Percentiles rank a stretch among this genome's conserved stretches.
phyloP scores from a whole-genome alignment of 371 early-diverging fungal genomes.

The Actinomortierella ambigua region DNA sequence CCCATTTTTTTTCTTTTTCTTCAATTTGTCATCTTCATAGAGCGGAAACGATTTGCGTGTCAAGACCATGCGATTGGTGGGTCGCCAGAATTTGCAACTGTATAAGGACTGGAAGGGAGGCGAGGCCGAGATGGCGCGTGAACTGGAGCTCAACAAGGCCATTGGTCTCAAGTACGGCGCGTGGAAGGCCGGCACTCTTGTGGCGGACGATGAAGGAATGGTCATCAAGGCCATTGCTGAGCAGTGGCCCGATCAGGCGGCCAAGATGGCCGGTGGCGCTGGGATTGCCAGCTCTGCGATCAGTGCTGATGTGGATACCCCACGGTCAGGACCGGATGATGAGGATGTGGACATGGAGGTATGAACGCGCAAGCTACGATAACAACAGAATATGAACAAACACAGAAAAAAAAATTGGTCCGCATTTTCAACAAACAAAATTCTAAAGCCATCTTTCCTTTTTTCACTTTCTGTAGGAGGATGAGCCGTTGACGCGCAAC shows the following conservation, averaged over 20 bases:
- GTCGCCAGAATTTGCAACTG: conserved; percentile 87
- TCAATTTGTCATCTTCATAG: conserved; percentile 37
- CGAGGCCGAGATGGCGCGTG: conserved; percentile 68
- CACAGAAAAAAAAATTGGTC: too few species aligned
- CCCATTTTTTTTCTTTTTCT: not conserved
- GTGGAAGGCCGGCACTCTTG: conserved; percentile 85
- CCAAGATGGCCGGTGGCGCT: conserved; percentile 6
- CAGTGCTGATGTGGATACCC: not conserved
- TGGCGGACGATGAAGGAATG: conserved; percentile 84
- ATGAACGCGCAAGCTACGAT: not conserved
- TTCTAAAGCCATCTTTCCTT: too few species aligned
- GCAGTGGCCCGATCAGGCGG: conserved; percentile 34
- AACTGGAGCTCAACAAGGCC: conserved; percentile 80
- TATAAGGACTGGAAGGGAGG: conserved; percentile 88
- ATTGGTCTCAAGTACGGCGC: conserved; percentile 76
- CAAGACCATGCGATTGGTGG: conserved; percentile 84
- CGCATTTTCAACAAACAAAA: too few species aligned
- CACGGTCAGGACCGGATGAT: conserved; percentile 25
- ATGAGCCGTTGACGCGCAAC: too few species aligned
- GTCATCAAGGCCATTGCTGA: conserved; percentile 64
- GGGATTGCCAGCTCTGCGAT: conserved; percentile 16
- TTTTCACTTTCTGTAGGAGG: too few species aligned
- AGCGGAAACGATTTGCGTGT: conserved; percentile 83
- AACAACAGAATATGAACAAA: too few species aligned
- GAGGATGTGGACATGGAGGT: conserved; percentile 47